phyloP scores from a whole-genome alignment of 1,284 basidiomycete genomes.

The Gomphus sp. region DNA sequence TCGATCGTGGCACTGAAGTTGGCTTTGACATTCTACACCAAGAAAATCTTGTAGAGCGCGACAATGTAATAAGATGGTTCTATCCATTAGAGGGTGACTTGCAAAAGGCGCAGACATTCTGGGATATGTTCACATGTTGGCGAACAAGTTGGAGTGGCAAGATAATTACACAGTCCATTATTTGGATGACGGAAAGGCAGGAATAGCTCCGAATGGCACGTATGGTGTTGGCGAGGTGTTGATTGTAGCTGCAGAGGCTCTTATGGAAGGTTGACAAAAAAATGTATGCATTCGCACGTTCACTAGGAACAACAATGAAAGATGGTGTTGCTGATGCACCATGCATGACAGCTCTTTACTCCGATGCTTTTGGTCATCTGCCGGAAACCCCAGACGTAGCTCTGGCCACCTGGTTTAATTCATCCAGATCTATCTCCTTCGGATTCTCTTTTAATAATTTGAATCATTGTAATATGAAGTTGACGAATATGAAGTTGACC shows the following conservation, averaged over 20 bases:
- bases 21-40: slow-evolving; percentile 89
- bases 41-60: slow-evolving; percentile 88
- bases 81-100: slow-evolving; percentile 95
- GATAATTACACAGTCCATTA: slow-evolving; percentile 75
- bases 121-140: slow-evolving; percentile 87
- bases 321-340: background rate
- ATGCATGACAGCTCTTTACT: slow-evolving; percentile 63
- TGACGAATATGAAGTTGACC: too few relatives aligned
- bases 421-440: too few relatives aligned
- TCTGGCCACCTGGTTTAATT: too few relatives aligned
- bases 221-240: slow-evolving; percentile 85
- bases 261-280: slow-evolving; percentile 79
- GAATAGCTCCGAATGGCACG: slow-evolving; percentile 89
- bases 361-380: slow-evolving; percentile 70
- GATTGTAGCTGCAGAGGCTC: slow-evolving; percentile 74
- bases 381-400: slow-evolving; percentile 43
- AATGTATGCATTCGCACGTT: slow-evolving; percentile 61
- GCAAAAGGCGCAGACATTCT: slow-evolving; percentile 84
- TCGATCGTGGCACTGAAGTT: slow-evolving; percentile 81
- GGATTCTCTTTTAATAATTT: too few relatives aligned
- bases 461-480: too few relatives aligned
- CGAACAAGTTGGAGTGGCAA: slow-evolving; percentile 86
- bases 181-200: slow-evolving; percentile 69
- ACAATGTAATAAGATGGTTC: slow-evolving; percentile 85
- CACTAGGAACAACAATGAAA: too few relatives aligned